phyloP scores from a whole-genome alignment of 2,329 filamentous ascomycete species.

The Escovopsis sp. region DNA sequence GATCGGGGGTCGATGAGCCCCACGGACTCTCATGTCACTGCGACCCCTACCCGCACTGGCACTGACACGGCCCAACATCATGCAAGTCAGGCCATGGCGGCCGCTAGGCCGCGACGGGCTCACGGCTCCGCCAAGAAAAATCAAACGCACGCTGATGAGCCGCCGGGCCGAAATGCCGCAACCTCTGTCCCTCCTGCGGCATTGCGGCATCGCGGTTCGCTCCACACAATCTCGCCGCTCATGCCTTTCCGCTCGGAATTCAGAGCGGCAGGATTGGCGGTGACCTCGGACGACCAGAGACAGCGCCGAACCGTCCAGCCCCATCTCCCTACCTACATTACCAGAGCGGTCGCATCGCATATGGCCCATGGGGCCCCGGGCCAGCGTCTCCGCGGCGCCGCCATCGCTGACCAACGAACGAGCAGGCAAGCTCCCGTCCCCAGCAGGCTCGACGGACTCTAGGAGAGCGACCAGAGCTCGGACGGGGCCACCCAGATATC shows the following conservation, averaged over 20 bases:
- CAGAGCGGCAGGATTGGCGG: slow-evolving; percentile 35
- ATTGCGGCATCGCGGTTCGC: slow-evolving; percentile 25
- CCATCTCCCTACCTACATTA: slow-evolving; percentile 8
- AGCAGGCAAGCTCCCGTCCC: background rate
- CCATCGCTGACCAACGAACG: too few relatives aligned
- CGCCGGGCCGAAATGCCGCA: slow-evolving; percentile 12
- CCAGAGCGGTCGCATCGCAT: slow-evolving; percentile 6
- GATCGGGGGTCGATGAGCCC: slow-evolving; percentile 1
- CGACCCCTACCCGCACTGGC: background rate
- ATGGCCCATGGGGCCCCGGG: slow-evolving; percentile 2
- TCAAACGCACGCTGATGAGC: slow-evolving; percentile 15
- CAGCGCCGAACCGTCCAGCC: slow-evolving; percentile 4
- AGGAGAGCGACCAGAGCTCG: slow-evolving; percentile 8
- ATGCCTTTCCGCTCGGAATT: slow-evolving; percentile 40
- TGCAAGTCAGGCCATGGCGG: background rate
- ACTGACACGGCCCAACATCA: too few relatives aligned
- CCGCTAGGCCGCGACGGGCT: background rate
- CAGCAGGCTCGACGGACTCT: slow-evolving; percentile 16
- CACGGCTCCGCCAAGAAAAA: slow-evolving; percentile 19
- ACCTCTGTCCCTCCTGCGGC: slow-evolving; percentile 24
- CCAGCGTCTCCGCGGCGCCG: background rate
- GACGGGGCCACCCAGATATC: slow-evolving; percentile 17
- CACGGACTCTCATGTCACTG: background rate
- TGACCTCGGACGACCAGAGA: slow-evolving; percentile 35
- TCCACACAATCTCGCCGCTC: slow-evolving; percentile 36